Evolutionary conservation across 78 protist genomes (phyloP).

Genomic region (Dictyostelium citrinum): DNA sequence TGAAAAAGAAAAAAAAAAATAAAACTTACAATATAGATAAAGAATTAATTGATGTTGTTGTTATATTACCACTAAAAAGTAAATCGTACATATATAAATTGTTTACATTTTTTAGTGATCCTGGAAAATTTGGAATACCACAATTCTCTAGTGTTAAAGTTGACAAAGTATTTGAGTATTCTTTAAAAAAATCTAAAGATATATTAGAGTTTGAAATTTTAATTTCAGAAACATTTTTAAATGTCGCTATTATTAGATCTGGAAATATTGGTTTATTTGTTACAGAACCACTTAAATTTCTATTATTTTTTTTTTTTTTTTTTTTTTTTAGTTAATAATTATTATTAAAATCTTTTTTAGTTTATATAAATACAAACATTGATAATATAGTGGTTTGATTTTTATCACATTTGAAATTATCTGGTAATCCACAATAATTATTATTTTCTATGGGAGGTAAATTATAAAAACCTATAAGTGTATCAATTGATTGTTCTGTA

Average conservation of each 20-base stretch:
- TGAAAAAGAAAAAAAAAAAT: neutral
- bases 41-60: neutral
- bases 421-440: neutral
- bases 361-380: neutral
- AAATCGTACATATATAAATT: neutral
- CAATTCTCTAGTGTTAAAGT: neutral
- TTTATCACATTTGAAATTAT: neutral
- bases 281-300: neutral
- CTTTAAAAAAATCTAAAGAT: neutral
- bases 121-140: neutral
- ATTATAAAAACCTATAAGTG: neutral
- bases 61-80: neutral
- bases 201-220: neutral
- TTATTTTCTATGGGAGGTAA: neutral
- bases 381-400: neutral
- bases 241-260: neutral
- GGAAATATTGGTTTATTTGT: neutral
- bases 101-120: neutral
- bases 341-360: too few species aligned
- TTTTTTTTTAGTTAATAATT: too few species aligned
- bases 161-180: neutral
- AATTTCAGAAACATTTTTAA: neutral
- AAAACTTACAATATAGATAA: neutral
- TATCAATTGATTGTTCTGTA: neutral
- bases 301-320: neutral